These are phyloP conservation scores for Penicillium capsulatum DNA, from an alignment of 2,329 filamentous ascomycete species.

Conservation along the genomic window DNA sequence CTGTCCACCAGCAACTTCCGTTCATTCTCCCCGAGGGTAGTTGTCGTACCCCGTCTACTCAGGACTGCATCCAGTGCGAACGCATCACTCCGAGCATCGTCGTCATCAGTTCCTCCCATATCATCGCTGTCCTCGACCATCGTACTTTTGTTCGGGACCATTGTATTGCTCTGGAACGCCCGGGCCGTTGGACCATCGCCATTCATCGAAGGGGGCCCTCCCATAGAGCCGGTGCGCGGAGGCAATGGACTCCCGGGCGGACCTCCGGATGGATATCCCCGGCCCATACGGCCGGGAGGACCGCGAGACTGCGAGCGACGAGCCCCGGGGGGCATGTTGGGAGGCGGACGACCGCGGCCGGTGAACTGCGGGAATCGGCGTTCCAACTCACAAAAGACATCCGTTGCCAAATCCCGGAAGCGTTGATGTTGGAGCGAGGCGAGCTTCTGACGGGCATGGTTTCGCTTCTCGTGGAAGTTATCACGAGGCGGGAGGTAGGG, in stretches of 20 bases:
- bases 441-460: slow-evolving; percentile 93
- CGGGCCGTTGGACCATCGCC: slow-evolving; percentile 74
- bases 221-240: slow-evolving; percentile 40
- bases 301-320: slow-evolving; percentile 43
- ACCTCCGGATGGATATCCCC: slow-evolving; percentile 37
- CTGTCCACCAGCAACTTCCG: slow-evolving; percentile 74
- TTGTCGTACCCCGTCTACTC: slow-evolving; percentile 47
- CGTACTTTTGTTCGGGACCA: slow-evolving; percentile 95
- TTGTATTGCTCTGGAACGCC: slow-evolving; percentile 90
- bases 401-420: slow-evolving; percentile 87
- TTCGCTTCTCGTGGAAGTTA: slow-evolving; percentile 92
- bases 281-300: slow-evolving; percentile 31
- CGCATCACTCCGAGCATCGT: slow-evolving; percentile 58
- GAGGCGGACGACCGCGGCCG: slow-evolving; percentile 64
- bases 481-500: slow-evolving; percentile 76
- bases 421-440: slow-evolving; percentile 80
- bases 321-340: slow-evolving; percentile 35
- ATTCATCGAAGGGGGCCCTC: slow-evolving; percentile 48
- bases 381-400: slow-evolving; percentile 94
- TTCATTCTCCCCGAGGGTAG: slow-evolving; percentile 55
- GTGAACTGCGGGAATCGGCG: slow-evolving; percentile 80
- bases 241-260: slow-evolving; percentile 38
- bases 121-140: slow-evolving; percentile 96
- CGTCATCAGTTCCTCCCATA: slow-evolving; percentile 52
- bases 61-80: slow-evolving; percentile 57